Evolutionary conservation across 192 early-diverging fungal genomes (phyloP), one percentile per base, ranked within the genome.

Genomic region (Linderina pennispora): DNA sequence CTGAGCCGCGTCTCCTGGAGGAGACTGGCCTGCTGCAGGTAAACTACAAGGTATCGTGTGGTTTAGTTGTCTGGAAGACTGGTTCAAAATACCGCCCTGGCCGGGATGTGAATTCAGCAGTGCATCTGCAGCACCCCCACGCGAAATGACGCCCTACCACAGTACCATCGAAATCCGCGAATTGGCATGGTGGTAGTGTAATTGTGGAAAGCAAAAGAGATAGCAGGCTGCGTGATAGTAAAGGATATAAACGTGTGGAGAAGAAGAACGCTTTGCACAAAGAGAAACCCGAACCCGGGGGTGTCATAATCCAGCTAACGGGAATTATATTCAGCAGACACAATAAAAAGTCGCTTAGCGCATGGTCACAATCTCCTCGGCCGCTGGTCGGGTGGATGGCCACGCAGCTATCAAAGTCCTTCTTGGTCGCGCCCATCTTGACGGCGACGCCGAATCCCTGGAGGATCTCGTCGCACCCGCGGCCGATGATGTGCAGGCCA

Each of bases 381-480:
- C 81, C 84, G 50, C 91, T 91, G 15, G 93, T 96, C 22, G 96
- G 96, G 69, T 98, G 96, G 51, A 97, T 94, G 16, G 96, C 96
- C 34, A 99, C 92, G 32, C 87, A 89, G 62, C 48, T 81, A 64
- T 97, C 96, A 76, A 99, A 91, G 62, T 98, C 90, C n/a, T 74
- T 81, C 74, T 98, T 98, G 38, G 90, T 96, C n/a, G 95, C 95
- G 16, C 94, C 96, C 96, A 98, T 97, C 71, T 92, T 91, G 42
- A 98, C 64, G 16, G 96, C 96, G 23, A 99, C 92, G 34, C 88
- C 84, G 66, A 99, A 97, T 23, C 96, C 94, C 79, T 98, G 93
- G 45, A 98, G 62, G 47, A 90, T 89, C 70, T 88, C 87, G 58
- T 94, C 94, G 50, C 83, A 84, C 4, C 83, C 90, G 41, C 77